A percentile compares a stretch with the other conserved stretches of the same genome.
phyloP scores from a whole-genome alignment of 2,329 filamentous ascomycete genomes.

The Phyllosticta capitalensis region DNA sequence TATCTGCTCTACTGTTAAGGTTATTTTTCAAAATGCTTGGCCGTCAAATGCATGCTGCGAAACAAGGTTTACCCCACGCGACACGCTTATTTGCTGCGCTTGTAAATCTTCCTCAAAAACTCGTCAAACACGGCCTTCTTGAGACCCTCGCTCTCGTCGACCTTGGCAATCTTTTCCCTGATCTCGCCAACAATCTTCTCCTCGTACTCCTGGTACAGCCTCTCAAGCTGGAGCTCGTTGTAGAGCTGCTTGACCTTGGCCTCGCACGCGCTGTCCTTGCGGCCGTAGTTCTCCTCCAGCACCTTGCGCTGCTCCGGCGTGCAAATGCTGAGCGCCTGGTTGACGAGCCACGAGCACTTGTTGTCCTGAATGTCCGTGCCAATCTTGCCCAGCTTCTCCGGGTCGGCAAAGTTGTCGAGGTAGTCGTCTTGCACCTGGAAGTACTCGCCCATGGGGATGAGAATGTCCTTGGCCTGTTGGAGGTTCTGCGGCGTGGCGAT shows the following conservation, averaged over 20 bases:
- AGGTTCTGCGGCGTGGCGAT: slow-evolving; percentile 82
- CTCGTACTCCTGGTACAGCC: slow-evolving; percentile 81
- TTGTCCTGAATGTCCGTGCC: slow-evolving; percentile 99
- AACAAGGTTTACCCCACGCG: background rate
- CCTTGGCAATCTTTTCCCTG: slow-evolving; percentile 59
- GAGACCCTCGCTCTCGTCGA: slow-evolving; percentile 80
- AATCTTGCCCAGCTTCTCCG: slow-evolving; percentile 92
- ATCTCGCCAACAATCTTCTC: slow-evolving; percentile 77
- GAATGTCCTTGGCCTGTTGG: slow-evolving; percentile 77
- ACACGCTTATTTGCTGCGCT: slow-evolving; percentile 71
- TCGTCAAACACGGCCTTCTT: slow-evolving; percentile 84
- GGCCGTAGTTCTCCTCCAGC: slow-evolving; percentile 87
- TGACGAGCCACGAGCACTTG: slow-evolving; percentile 98
- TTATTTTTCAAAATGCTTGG: background rate
- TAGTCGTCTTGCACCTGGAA: slow-evolving; percentile 99
- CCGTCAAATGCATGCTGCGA: background rate
- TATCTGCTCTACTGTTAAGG: slow-evolving; percentile 9
- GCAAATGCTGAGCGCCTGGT: slow-evolving; percentile 75
- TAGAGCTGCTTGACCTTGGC: slow-evolving; percentile 81
- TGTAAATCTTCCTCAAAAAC: slow-evolving; percentile 96
- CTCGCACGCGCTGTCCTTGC: slow-evolving; percentile 78
- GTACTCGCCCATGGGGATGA: slow-evolving; percentile 96
- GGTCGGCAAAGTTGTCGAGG: slow-evolving; percentile 93
- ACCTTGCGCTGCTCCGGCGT: slow-evolving; percentile 78
- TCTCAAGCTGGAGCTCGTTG: slow-evolving; percentile 73